A percentile compares a stretch with the other conserved stretches of the same genome.
phyloP scores from a whole-genome alignment of 768 basidiomycete genomes.

The Holtermanniella nyarrowii region DNA sequence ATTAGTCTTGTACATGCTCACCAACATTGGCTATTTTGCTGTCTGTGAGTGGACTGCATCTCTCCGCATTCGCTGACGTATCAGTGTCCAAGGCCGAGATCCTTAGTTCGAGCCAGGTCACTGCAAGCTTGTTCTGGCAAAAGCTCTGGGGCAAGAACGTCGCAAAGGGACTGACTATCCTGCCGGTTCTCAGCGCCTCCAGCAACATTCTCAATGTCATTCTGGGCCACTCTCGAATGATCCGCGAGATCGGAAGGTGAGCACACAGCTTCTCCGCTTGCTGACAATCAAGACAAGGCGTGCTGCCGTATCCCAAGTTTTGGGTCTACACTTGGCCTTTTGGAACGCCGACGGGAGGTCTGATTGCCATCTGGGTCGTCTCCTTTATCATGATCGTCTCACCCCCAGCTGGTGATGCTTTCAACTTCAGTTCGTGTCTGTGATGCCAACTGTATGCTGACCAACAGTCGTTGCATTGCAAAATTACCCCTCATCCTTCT shows the following conservation, averaged over 20 bases:
- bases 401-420: conserved; percentile 64
- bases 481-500: conserved; percentile 24
- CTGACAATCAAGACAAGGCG: conserved; percentile 49
- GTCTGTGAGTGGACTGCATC: too few species aligned
- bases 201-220: conserved; percentile 12
- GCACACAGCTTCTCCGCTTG: neutral
- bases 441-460: neutral
- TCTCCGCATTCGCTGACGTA: neutral
- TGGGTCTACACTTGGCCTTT: conserved; percentile 66
- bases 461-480: conserved; percentile 14
- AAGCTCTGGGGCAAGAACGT: conserved; percentile 20
- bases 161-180: conserved; percentile 13
- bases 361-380: conserved; percentile 55
- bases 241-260: conserved; percentile 51
- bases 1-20: conserved; percentile 21
- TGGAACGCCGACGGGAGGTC: conserved; percentile 54
- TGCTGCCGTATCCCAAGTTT: conserved; percentile 51
- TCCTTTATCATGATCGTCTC: conserved; percentile 51
- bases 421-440: conserved; percentile 50
- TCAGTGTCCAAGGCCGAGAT: conserved; percentile 14
- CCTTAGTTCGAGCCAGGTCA: conserved; percentile 8
- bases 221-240: conserved; percentile 46
- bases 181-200: conserved; percentile 18
- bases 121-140: conserved; percentile 19
- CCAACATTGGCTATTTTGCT: conserved; percentile 27